Evolutionary conservation across 2,329 filamentous ascomycete genomes (phyloP), one percentile per base, ranked within the genome.

Genomic region (Fusarium cicatricum): DNA sequence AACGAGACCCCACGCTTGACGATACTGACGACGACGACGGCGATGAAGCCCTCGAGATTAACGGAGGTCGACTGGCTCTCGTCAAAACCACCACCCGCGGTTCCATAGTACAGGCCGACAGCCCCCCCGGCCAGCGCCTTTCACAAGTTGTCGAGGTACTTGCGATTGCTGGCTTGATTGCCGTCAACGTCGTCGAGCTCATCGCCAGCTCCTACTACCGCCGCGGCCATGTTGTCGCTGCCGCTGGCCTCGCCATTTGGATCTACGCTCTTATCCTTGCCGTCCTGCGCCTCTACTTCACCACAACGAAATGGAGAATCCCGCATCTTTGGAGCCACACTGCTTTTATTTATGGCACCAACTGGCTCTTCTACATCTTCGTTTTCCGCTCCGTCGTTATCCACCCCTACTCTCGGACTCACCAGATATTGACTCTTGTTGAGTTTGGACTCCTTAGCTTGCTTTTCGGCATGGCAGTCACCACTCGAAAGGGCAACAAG

Each of bases 241-340:
- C 90, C 43, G 84, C 86, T 3, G 88, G 88, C 43, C 78, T 97
- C 29, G 75, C 86, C 11, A 86, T 86, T 26, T 98, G 95, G 94
- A 75, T 85, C 46, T 99, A 98, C 72, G 85, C 93, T 33, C 80
- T 94, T 23, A 75, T 87, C 14, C 82, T 99, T 54, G 88, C 88
- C 12, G 84, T 86, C 16, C 77, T 92, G 37, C 88, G 95, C 29
- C 78, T 97, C 68, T 87, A 76, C 76, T 85, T 81, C 75, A 88
- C 74, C 74, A 86, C 78, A 76, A 85, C 77, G 68, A 85, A 80
- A 81, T 91, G 77, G 83, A 84, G 73, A 74, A 72, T 95, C 12
- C 88, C 90, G 9, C 82, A 84, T 54, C 78, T 98, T 9, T 99
- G 95, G 95, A 93, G 94, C 71, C 95, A 99, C 75, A 98, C 95